Percentiles rank a stretch among this genome's conserved stretches.
phyloP scores from a whole-genome alignment of 2,329 filamentous ascomycete genomes.

The Venturia aucupariae region DNA sequence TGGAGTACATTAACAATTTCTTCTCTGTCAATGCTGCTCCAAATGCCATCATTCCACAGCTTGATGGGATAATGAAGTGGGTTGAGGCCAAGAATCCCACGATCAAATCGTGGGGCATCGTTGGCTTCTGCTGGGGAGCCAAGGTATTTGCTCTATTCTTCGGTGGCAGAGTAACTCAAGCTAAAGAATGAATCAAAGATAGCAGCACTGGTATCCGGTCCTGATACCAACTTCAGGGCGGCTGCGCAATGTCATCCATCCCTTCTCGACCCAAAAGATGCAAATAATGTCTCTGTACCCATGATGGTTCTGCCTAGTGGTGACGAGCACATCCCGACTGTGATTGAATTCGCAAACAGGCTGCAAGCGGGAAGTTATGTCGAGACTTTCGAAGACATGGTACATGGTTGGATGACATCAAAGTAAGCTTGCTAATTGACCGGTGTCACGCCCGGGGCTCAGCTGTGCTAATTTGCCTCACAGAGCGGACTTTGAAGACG shows the following conservation, averaged over 20 bases:
- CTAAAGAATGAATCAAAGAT: not conserved
- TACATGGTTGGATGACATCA: constrained; percentile 10
- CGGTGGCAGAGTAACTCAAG: too few relatives aligned
- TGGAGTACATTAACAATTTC: constrained; percentile 6
- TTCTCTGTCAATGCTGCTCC: constrained; percentile 6
- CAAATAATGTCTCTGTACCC: not conserved
- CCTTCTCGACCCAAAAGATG: constrained; percentile 8
- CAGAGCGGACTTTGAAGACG: not conserved
- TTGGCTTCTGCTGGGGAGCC: constrained; percentile 9
- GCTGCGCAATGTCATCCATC: constrained; percentile 11
- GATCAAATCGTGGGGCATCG: constrained; percentile 6
- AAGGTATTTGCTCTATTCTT: not conserved
- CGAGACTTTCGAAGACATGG: constrained; percentile 10
- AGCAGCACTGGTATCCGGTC: not conserved
- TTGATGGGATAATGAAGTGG: not conserved
- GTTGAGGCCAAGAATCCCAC: constrained; percentile 1
- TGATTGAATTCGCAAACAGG: not conserved
- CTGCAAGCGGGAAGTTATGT: constrained; percentile 3
- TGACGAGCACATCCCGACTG: not conserved
- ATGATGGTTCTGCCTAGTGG: constrained; percentile 9
- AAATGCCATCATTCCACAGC: not conserved
- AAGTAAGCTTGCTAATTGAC: too few relatives aligned
- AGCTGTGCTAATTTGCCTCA: too few relatives aligned
- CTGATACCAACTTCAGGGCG: constrained; percentile 1
- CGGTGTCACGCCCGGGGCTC: not conserved